Conservation (phyloP, 345 rosid species). For the Raphanus sativus region DNA sequence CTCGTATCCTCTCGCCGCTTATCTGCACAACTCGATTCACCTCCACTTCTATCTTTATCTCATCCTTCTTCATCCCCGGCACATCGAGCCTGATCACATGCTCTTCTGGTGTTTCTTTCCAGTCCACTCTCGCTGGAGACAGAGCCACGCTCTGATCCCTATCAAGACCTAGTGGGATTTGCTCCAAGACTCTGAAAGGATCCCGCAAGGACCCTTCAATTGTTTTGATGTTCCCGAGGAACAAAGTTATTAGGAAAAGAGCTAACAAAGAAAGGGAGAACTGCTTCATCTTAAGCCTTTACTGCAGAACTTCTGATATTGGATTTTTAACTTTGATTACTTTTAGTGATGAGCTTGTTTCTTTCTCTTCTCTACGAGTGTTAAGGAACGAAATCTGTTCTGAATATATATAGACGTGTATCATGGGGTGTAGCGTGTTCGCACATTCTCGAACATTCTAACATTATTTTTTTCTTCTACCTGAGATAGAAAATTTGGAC, state of each 20-base stretch:
- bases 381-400: not conserved
- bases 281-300: conserved; percentile 15
- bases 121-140: conserved; percentile 63
- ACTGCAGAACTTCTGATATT: conserved; percentile 1
- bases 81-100: conserved; percentile 67
- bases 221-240: conserved; percentile 20
- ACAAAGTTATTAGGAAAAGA: conserved; percentile 23
- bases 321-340: not conserved
- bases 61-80: conserved; percentile 75
- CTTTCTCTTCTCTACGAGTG: not conserved
- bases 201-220: conserved; percentile 50
- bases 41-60: conserved; percentile 71
- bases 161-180: conserved; percentile 55
- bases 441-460: conserved; percentile 35
- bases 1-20: conserved; percentile 74
- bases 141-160: conserved; percentile 47
- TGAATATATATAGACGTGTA: conserved; percentile 7
- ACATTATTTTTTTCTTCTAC: not conserved
- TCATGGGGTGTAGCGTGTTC: not conserved
- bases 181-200: conserved; percentile 67
- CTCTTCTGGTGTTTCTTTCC: conserved; percentile 81
- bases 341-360: not conserved
- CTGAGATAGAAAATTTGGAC: conserved; percentile 26
- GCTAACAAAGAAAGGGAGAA: not conserved
- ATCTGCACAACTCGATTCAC: conserved; percentile 65